These are phyloP conservation scores for Yamadazyma mexicana DNA, from an alignment of 1,139 yeast species.

Conservation along the genomic window DNA sequence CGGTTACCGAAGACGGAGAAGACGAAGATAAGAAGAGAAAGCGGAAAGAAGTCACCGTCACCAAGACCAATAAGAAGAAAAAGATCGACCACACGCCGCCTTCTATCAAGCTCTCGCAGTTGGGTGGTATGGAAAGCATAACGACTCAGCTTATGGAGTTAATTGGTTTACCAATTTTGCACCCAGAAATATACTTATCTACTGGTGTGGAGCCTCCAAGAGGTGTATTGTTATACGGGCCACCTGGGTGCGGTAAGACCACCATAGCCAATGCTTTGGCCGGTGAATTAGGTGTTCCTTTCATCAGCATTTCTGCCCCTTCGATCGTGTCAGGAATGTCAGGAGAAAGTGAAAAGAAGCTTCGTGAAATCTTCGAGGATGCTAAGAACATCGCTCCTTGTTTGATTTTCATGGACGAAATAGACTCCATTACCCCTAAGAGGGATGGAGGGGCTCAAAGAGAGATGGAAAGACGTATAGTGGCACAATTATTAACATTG, in stretches of 20 bases:
- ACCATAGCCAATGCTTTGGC: slow-evolving; percentile 95
- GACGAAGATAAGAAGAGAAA: slow-evolving; percentile 28
- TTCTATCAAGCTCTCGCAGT: slow-evolving; percentile 58
- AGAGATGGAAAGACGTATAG: slow-evolving; percentile 97
- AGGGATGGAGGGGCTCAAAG: slow-evolving; percentile 95
- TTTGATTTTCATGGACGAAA: slow-evolving; percentile 88
- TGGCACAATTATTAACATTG: slow-evolving; percentile 89
- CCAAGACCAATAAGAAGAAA: slow-evolving; percentile 34
- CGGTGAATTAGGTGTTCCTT: slow-evolving; percentile 91
- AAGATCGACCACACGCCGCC: slow-evolving; percentile 70
- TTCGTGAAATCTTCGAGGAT: slow-evolving; percentile 90
- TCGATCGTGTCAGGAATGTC: slow-evolving; percentile 99
- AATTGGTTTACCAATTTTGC: slow-evolving; percentile 87
- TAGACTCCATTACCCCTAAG: slow-evolving; percentile 97
- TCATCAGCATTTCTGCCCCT: slow-evolving; percentile 89
- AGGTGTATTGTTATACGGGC: slow-evolving; percentile 92
- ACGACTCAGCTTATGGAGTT: slow-evolving; percentile 85
- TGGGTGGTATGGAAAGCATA: slow-evolving; percentile 89
- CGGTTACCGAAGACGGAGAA: slow-evolving; percentile 10
- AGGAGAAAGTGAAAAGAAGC: slow-evolving; percentile 95
- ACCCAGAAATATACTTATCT: slow-evolving; percentile 84
- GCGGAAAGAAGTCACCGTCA: slow-evolving; percentile 26
- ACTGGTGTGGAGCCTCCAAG: slow-evolving; percentile 98
- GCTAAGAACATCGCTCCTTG: slow-evolving; percentile 92
- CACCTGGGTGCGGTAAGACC: slow-evolving; percentile 99